These are phyloP conservation scores for Trichoderma lentiforme DNA, from an alignment of 2,329 filamentous ascomycete species.

Conservation along the genomic window DNA sequence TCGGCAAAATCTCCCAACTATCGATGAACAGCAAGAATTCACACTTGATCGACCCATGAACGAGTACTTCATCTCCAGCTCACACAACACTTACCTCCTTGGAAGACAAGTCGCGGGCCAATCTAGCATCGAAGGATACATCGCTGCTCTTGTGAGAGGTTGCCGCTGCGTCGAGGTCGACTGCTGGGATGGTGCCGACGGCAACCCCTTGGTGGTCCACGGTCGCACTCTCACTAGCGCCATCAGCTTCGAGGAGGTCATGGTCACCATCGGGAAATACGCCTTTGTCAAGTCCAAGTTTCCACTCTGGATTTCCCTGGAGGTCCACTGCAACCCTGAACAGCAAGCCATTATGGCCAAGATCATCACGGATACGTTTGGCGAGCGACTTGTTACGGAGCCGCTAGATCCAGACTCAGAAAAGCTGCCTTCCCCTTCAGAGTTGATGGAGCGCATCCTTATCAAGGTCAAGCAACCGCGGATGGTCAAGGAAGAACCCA, in stretches of 20 bases:
- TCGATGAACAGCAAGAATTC: conserved; percentile 57
- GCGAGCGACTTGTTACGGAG: conserved; percentile 71
- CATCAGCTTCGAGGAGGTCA: conserved; percentile 86
- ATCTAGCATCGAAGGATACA: conserved; percentile 94
- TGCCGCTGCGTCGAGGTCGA: conserved; percentile 97
- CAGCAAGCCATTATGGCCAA: conserved; percentile 88
- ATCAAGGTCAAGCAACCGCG: conserved; percentile 89
- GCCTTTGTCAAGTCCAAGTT: conserved; percentile 86
- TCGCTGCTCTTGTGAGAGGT: conserved; percentile 78
- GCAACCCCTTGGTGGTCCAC: conserved; percentile 85
- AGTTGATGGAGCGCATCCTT: conserved; percentile 78
- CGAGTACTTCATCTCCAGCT: conserved; percentile 97
- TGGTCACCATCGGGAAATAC: conserved; percentile 90
- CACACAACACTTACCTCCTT: conserved; percentile 95
- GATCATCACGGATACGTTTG: conserved; percentile 83
- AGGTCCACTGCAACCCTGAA: conserved; percentile 82
- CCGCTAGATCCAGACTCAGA: conserved; percentile 66
- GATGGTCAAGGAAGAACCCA: conserved; percentile 38
- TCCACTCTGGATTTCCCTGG: conserved; percentile 89
- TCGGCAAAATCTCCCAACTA: conserved; percentile 65
- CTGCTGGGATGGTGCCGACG: conserved; percentile 92
- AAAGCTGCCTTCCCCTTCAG: conserved; percentile 77
- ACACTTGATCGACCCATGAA: conserved; percentile 80
- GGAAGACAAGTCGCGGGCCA: conserved; percentile 86
- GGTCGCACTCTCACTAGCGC: conserved; percentile 84